Base-by-base conservation (phyloP, 108 stramenopile genomes). In the Pseudonitzschia pungens region DNA sequence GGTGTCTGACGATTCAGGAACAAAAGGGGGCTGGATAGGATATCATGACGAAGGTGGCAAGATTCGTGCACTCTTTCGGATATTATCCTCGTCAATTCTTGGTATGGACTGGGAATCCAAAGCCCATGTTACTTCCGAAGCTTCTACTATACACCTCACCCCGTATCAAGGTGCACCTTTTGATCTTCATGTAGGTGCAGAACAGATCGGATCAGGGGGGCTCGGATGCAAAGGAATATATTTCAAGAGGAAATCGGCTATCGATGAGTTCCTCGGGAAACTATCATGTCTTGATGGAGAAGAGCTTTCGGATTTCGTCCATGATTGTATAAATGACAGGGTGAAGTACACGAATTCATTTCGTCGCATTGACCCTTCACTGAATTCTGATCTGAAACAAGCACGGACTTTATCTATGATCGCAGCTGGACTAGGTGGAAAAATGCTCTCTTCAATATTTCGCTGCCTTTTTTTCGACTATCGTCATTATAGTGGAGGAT, bases 31-130 rank as follows among this genome's bases (percentile, higher is more conserved):
- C 0, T 93, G 89, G 86, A 62, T 73, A n/a, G 93, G 93, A 0
- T 94, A 86, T 84, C 93, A 94, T 65, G 84, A 90, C 69, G 93
- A 94, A 74, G 93, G 93, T 29, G 86, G 86, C 6, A 84, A 83
- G 62, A 73, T 90, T 29, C 76, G 90, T 20, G 69, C 82, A 11
- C 68, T 94, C n/a, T 94, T 91, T 78, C 84, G 93, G 70, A 86
- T 94, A 24, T 27, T 94, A 11, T 91, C 83, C 31, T 66, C 76
- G 14, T 28, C 9, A n/a, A 20, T 55, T 31, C 73, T 87, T 43
- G 81, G 83, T 9, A 75, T 80, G 68, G 81, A 84, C 50, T 62
- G 26, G 29, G 56, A 59, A 16, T 44, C 12, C 36, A 33, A 6
- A 62, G 4, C 40, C 33, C 26, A n/a, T 40, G 14, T 18, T 15